Evolutionary conservation across 2,329 filamentous ascomycete species (phyloP), one percentile per base, ranked within the genome.

Genomic region (Tolypocladium guangdongense): DNA sequence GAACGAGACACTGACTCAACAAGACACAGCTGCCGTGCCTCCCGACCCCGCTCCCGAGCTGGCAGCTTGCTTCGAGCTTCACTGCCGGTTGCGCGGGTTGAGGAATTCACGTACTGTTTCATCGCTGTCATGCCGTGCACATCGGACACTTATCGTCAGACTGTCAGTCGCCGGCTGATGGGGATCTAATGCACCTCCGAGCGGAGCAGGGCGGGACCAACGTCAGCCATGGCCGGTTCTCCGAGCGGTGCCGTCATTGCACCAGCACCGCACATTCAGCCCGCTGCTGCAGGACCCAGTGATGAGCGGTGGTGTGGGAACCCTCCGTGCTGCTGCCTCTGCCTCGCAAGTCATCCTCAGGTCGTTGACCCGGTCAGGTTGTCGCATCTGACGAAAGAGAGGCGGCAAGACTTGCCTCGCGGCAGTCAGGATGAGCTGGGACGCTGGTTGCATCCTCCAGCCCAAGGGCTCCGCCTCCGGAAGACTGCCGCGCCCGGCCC

Each of bases 391-490:
- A 4, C 22, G 7, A 8, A 14, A 27, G 14, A 10, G 22, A 43
- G 27, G 27, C 6, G 4, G 43, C 18, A n/a, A 14, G 12, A 32
- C 43, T 32, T 6, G 6, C 43, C 43, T n/a, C 11, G 43, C 24
- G 24, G 41, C 22, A n/a, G 14, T 2, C 14, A 10, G 14, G 24
- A 10, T 30, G 24, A 45, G 33, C 33, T 36, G 20, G 14, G 27
- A 24, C 27, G 20, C 37, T 30, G 16, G 36, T 30, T 50, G 48
- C 48, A 39, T 50, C 8, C 36, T 30, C 36, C 20, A 7, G 14
- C 41, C 18, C 41, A 24, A 36, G n/a, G 22, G 51, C 51, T 52
- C 51, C 43, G 51, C 51, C 30, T 27, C 24, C 51, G 51, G 51
- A 52, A 47, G 30, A 10, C 24, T 52, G 43, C 43, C 43, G 39